Conservation (phyloP, 306 rosid species). For the Gastrolobium bilobum region DNA sequence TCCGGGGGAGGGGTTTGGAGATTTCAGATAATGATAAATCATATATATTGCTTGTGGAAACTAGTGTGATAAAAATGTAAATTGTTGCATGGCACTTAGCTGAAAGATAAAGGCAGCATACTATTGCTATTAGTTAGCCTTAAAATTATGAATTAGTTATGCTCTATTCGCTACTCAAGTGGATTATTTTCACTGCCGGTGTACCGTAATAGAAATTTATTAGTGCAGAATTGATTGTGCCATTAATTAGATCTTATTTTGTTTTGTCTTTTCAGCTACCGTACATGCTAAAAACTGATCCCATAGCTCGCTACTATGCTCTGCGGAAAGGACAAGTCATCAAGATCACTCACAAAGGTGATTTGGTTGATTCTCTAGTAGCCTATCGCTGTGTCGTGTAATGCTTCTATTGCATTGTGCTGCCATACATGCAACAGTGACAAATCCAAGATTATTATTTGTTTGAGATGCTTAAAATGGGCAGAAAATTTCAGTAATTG, state of each 20-base stretch:
- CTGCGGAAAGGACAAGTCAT: slow-evolving; percentile 64
- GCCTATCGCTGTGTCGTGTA: slow-evolving; percentile 55
- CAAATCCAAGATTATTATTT: not conserved
- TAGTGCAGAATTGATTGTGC: not conserved
- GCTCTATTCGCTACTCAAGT: not conserved
- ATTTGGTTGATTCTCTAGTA: slow-evolving; percentile 35
- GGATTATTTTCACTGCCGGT: not conserved
- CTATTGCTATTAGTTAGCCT: not conserved
- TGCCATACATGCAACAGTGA: slow-evolving; percentile 1
- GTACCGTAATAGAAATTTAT: not conserved
- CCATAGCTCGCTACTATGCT: slow-evolving; percentile 54
- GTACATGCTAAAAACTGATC: slow-evolving; percentile 56
- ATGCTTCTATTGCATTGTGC: slow-evolving; percentile 12
- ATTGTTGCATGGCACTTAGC: not conserved
- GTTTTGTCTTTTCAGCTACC: slow-evolving; percentile 52
- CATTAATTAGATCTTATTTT: slow-evolving; percentile 20
- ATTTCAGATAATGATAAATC: not conserved
- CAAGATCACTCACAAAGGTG: slow-evolving; percentile 49
- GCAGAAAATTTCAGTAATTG: not conserved
- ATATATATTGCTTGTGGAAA: not conserved
- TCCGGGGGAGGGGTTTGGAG: not conserved
- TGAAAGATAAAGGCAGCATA: not conserved
- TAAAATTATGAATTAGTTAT: slow-evolving; percentile 29
- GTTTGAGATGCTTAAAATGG: slow-evolving; percentile 5
- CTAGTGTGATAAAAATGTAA: not conserved